Evolutionary conservation across 2,329 filamentous ascomycete genomes (phyloP).

Genomic region (Cyphellophora europaea): DNA sequence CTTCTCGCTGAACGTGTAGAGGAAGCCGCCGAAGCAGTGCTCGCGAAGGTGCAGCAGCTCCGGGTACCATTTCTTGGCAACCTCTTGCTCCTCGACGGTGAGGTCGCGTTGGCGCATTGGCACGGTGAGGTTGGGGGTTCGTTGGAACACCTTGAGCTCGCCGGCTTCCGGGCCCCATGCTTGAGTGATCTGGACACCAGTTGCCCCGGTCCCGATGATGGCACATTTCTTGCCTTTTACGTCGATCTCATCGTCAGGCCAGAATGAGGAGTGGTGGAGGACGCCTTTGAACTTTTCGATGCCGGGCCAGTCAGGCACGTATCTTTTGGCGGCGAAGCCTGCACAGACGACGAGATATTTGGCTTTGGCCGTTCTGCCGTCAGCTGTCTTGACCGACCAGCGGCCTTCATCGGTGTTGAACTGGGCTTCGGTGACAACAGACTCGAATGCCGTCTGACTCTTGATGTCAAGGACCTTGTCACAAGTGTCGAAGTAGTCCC

Average conservation of each 20-base stretch:
- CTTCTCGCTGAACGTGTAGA: conserved; percentile 49
- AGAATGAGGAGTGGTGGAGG: conserved; percentile 53
- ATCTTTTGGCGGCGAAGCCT: conserved; percentile 48
- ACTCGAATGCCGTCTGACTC: conserved; percentile 36
- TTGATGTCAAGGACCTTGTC: conserved; percentile 33
- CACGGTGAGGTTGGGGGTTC: conserved; percentile 56
- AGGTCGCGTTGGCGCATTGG: conserved; percentile 48
- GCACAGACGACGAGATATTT: conserved; percentile 38
- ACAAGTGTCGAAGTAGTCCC: conserved; percentile 32
- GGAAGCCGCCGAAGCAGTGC: conserved; percentile 39
- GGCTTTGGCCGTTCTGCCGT: conserved; percentile 29
- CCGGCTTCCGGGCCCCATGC: conserved; percentile 45
- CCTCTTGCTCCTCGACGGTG: conserved; percentile 42
- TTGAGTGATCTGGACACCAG: conserved; percentile 56
- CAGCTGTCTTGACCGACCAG: conserved; percentile 38
- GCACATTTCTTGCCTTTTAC: conserved; percentile 50
- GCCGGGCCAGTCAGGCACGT: conserved; percentile 50
- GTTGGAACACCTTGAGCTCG: conserved; percentile 45
- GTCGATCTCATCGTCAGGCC: conserved; percentile 45
- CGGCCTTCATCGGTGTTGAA: conserved; percentile 27
- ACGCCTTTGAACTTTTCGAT: conserved; percentile 50
- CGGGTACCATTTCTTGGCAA: conserved; percentile 26
- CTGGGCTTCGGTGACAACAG: conserved; percentile 30
- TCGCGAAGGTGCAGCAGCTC: conserved; percentile 14
- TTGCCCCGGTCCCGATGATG: conserved; percentile 56